Percentiles rank a stretch among this genome's conserved stretches.
Conservation (phyloP, 345 rosid genomes). For the Rhodomyrtus tomentosa region DNA sequence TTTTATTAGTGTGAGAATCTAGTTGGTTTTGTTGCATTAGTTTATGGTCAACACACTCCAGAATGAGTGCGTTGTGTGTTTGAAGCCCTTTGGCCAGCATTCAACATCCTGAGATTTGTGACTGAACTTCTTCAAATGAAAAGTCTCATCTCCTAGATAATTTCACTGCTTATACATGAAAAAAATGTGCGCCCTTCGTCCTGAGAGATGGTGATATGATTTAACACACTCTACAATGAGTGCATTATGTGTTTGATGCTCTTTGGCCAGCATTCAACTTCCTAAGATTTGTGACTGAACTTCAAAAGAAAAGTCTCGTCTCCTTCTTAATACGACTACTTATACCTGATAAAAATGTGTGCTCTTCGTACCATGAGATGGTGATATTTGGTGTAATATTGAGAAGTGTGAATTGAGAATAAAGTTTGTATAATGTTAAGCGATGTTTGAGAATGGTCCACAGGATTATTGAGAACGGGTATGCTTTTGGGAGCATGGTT, state of each 20-base stretch:
- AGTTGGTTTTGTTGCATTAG: background rate
- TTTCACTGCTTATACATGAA: background rate
- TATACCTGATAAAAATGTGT: background rate
- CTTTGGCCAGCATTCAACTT: background rate
- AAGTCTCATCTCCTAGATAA: background rate
- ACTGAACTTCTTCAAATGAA: background rate
- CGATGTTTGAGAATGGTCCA: background rate
- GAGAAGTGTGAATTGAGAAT: background rate
- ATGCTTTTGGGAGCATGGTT: background rate
- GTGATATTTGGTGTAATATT: background rate
- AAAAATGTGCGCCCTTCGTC: background rate
- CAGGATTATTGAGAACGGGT: background rate
- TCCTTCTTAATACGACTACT: background rate
- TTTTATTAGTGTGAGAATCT: background rate
- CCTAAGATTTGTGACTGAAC: background rate
- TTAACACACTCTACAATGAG: background rate
- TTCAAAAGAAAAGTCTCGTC: background rate
- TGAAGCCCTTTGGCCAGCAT: background rate
- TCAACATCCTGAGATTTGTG: background rate
- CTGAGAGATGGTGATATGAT: background rate
- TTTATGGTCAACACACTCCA: background rate
- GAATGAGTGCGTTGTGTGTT: background rate
- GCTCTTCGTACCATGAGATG: background rate
- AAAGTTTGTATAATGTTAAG: background rate
- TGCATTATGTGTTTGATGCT: background rate